These are phyloP conservation scores for Aspergillus cavernicola DNA, from an alignment of 495 filamentous ascomycete species.

Conservation along the genomic window DNA sequence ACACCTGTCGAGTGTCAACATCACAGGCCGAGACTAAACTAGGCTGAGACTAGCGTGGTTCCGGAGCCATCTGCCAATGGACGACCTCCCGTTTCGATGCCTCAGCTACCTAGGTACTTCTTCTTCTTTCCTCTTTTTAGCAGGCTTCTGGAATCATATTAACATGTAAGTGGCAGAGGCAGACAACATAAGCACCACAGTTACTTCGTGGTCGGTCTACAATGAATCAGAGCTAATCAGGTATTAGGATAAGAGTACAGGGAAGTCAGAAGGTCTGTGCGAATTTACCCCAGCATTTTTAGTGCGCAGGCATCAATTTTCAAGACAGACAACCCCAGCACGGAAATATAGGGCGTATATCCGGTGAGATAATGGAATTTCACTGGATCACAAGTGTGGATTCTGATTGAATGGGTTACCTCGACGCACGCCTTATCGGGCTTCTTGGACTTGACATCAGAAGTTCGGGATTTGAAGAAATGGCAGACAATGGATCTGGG, in stretches of 20 bases:
- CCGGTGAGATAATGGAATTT: no score
- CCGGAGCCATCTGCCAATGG: conserved; percentile 11
- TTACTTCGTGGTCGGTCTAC: background rate
- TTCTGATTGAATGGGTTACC: background rate
- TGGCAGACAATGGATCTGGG: background rate
- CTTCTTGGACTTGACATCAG: background rate
- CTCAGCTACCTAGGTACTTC: no score
- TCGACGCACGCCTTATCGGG: background rate
- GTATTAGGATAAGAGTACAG: background rate
- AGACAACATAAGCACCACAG: background rate
- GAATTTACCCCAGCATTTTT: no score
- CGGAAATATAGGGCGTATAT: no score
- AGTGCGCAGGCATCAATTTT: no score
- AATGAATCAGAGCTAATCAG: background rate
- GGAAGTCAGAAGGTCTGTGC: no score
- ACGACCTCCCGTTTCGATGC: no score
- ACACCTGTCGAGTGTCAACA: conserved; percentile 46
- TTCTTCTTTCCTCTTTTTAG: background rate
- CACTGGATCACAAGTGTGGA: background rate
- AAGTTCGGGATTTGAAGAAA: no score
- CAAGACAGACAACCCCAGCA: no score
- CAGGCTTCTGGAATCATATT: no score
- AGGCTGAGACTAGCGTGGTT: conserved; percentile 37
- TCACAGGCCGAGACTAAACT: no score
- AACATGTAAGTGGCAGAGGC: no score